A percentile compares a stretch with the other conserved stretches of the same genome.
Evolutionary conservation across 2,329 filamentous ascomycete species (phyloP).

Genomic region (Curvularia spicifera): DNA sequence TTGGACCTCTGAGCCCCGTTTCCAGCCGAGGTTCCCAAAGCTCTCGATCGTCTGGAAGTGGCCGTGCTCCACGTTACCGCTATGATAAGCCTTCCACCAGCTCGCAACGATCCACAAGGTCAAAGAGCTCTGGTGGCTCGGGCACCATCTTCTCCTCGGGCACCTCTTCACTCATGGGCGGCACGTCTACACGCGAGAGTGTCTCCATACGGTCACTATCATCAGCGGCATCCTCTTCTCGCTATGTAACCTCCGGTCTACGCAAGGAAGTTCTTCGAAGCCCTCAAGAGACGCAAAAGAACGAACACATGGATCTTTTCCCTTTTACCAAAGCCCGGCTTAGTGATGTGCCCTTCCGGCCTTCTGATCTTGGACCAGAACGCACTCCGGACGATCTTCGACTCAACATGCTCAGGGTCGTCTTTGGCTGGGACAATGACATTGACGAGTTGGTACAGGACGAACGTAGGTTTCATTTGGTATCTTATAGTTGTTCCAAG

Average conservation of each 20-base stretch:
- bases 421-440: constrained; percentile 94
- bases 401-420: constrained; percentile 87
- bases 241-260: constrained; percentile 68
- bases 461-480: constrained; percentile 63
- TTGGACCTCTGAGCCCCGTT: constrained; percentile 70
- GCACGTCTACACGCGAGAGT: constrained; percentile 55
- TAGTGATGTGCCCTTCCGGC: constrained; percentile 81
- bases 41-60: constrained; percentile 61
- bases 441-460: constrained; percentile 81
- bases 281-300: constrained; percentile 70
- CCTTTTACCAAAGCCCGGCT: constrained; percentile 82
- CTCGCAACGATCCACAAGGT: constrained; percentile 29
- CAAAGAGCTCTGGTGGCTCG: constrained; percentile 49
- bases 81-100: constrained; percentile 52
- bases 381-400: constrained; percentile 74
- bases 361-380: constrained; percentile 61
- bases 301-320: constrained; percentile 75
- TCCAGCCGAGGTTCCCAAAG: constrained; percentile 69
- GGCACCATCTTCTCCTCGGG: constrained; percentile 73
- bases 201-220: constrained; percentile 62
- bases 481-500: not conserved
- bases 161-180: constrained; percentile 57
- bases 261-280: constrained; percentile 81
- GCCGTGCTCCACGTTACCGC: constrained; percentile 53
- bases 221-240: constrained; percentile 55